These are phyloP conservation scores for Volvox africanus DNA, from an alignment of 139 green algal species.

Conservation along the genomic window DNA sequence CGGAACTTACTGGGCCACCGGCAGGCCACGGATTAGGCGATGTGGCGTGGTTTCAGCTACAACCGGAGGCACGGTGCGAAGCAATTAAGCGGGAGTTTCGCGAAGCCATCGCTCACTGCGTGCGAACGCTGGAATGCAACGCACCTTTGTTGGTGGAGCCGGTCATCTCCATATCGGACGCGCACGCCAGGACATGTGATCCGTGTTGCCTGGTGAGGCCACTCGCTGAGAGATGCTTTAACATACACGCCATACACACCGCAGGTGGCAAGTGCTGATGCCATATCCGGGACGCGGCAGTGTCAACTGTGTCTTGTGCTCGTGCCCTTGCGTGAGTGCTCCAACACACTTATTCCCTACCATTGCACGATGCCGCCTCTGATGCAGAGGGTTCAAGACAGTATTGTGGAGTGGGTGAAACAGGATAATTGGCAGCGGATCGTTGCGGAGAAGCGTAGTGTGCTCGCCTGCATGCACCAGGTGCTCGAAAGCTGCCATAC, in stretches of 20 bases:
- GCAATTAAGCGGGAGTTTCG: slow-evolving; percentile 61
- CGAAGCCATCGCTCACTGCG: slow-evolving; percentile 63
- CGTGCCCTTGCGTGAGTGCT: background rate
- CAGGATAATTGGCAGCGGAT: slow-evolving; percentile 64
- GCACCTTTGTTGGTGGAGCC: slow-evolving; percentile 66
- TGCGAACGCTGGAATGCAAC: slow-evolving; percentile 49
- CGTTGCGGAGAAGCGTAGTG: slow-evolving; percentile 69
- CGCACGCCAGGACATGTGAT: slow-evolving; percentile 57
- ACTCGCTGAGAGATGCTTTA: too few species aligned
- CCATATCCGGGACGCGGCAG: too few species aligned
- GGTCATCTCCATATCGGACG: slow-evolving; percentile 69
- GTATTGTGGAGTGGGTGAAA: slow-evolving; percentile 59
- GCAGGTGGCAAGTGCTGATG: too few species aligned
- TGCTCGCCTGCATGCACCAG: slow-evolving; percentile 65
- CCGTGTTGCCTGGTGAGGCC: slow-evolving; percentile 66
- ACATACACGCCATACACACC: too few species aligned
- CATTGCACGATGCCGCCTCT: background rate
- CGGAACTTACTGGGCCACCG: background rate
- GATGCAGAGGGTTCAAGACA: slow-evolving; percentile 66
- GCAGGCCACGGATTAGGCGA: background rate
- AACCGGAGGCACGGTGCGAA: slow-evolving; percentile 47
- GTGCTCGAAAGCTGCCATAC: slow-evolving; percentile 73
- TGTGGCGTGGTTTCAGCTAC: slow-evolving; percentile 17
- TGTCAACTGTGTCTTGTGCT: background rate
- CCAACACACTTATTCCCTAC: background rate